Evolutionary conservation across 176 grass and related monocot species (phyloP).

Genomic region (Poa pratensis): DNA sequence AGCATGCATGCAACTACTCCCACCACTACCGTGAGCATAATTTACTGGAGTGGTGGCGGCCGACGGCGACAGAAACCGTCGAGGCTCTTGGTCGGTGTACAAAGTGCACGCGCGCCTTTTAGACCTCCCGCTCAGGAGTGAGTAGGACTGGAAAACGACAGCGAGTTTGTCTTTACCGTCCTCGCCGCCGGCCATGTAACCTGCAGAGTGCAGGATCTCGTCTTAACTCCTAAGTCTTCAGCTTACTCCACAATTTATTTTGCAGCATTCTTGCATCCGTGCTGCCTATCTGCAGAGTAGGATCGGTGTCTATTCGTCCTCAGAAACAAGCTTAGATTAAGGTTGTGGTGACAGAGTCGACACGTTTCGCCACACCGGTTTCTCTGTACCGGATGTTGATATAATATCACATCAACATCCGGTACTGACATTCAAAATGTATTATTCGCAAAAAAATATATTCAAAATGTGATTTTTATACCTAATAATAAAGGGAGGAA

Average conservation of each 20-base stretch:
- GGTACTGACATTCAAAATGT: no score
- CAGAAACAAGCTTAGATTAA: neutral
- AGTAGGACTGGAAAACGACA: constrained; percentile 54
- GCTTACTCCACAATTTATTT: neutral
- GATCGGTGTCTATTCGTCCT: neutral
- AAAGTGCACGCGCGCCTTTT: constrained; percentile 28
- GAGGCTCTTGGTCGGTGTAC: constrained; percentile 26
- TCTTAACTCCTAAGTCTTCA: neutral
- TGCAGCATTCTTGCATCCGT: neutral
- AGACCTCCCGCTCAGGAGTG: constrained; percentile 1
- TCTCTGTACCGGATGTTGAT: no score
- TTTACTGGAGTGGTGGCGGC: constrained; percentile 38
- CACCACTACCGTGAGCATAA: neutral
- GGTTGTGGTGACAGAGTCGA: neutral
- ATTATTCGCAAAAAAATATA: no score
- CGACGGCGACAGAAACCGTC: constrained; percentile 60
- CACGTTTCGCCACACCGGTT: constrained; percentile 22
- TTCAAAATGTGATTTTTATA: no score
- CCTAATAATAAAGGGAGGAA: no score
- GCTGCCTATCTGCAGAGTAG: constrained; percentile 27
- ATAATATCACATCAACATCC: no score
- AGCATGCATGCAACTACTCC: neutral
- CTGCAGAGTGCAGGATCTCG: neutral
- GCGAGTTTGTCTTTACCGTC: constrained; percentile 3
- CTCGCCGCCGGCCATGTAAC: neutral